Evolutionary conservation across 2,329 filamentous ascomycete species (phyloP), one percentile per base, ranked within the genome.

Genomic region (Botryotinia narcissicola): DNA sequence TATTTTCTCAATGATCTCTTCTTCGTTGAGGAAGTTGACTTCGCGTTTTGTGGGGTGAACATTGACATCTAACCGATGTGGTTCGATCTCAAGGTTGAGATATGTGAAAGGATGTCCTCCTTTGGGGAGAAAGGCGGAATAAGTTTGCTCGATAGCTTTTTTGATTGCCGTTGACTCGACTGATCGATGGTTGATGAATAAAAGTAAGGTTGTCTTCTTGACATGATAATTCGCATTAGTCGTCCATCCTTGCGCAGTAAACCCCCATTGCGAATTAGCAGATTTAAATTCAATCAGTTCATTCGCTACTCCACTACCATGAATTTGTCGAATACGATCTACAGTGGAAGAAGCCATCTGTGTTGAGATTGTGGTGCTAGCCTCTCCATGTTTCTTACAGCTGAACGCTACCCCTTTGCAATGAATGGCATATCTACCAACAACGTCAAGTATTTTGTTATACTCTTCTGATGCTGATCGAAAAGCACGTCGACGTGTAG

Each of bases 31-130:
- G 78, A 99, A 98, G 80, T 98, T 96, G 32, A 99, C 96, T 81
- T 99, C 95, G 69, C 94, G 88, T 82, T 99, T 99, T 0, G 96
- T 99, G 0, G 96, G 96, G 82, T 99, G 96, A 0, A 99, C 92
- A 78, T 99, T 99, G 80, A 99, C 97, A 81, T 99, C 96, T 6
- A 99, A 94, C 71, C 95, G 88, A 40, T 92, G 90, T 1, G 96
- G 95, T 78, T 98, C 95, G 73, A 99, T 97, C 74, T 97, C 93
- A 3, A 99, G 87, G 80, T 92, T 96, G 40, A 99, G 86, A 80
- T 99, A 99, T 73, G 95, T 86, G 81, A 98, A 99, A 0, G 96
- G 96, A 80, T 97, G 96, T 2, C 94, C 94, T 48, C 93, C 94
- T 83, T 98, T 99, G 0, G 96, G 96, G 6, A 99, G 84, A 76